Evolutionary conservation across 2,329 filamentous ascomycete genomes (phyloP).

Genomic region (Colletotrichum gigasporum): DNA sequence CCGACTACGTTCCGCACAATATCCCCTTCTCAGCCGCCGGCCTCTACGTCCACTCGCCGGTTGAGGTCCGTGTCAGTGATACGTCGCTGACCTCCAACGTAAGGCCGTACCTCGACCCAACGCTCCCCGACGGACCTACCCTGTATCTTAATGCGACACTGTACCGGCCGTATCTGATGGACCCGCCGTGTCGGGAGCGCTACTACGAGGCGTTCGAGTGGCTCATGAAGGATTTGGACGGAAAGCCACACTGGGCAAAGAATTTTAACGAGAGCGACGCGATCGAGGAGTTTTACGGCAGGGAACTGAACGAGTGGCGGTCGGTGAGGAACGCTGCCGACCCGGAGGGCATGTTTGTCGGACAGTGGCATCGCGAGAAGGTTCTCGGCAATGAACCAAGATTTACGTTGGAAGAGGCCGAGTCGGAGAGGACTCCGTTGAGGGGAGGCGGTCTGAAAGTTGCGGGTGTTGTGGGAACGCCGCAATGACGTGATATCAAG

Average conservation of each 20-base stretch:
- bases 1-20: slow-evolving; percentile 68
- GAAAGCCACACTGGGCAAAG: slow-evolving; percentile 91
- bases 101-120: slow-evolving; percentile 73
- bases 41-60: slow-evolving; percentile 86
- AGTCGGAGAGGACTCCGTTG: slow-evolving; percentile 30
- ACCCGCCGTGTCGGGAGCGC: slow-evolving; percentile 78
- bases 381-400: slow-evolving; percentile 56
- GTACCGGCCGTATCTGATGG: slow-evolving; percentile 81
- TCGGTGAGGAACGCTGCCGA: slow-evolving; percentile 76
- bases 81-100: slow-evolving; percentile 55
- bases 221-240: slow-evolving; percentile 86
- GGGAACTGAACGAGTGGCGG: slow-evolving; percentile 73
- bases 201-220: slow-evolving; percentile 94
- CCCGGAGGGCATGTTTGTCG: slow-evolving; percentile 86
- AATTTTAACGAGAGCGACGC: slow-evolving; percentile 75
- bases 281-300: slow-evolving; percentile 74
- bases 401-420: slow-evolving; percentile 49
- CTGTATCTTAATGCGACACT: slow-evolving; percentile 91
- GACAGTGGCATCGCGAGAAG: slow-evolving; percentile 85
- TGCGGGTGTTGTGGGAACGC: neutral
- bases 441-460: slow-evolving; percentile 16
- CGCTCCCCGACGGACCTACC: slow-evolving; percentile 72
- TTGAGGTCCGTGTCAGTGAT: slow-evolving; percentile 89
- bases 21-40: slow-evolving; percentile 86
- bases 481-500: neutral